Percentiles rank a stretch among this genome's conserved stretches.
phyloP scores from a whole-genome alignment of 306 rosid species.

The Parietaria judaica region DNA sequence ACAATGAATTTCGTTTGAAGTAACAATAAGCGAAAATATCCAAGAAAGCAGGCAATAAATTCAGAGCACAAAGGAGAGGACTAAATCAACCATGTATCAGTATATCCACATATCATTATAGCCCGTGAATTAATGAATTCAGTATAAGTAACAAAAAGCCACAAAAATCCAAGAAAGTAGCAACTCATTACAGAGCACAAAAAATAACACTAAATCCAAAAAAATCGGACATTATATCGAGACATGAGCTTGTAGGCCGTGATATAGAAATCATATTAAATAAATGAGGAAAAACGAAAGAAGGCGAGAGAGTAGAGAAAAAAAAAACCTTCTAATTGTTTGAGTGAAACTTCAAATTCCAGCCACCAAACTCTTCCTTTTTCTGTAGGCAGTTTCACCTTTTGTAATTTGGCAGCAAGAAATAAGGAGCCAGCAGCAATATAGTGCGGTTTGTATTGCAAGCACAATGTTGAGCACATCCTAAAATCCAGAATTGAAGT shows the following conservation, averaged over 20 bases:
- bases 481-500: not conserved
- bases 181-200: no score
- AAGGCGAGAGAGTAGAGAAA: not conserved
- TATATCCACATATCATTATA: not conserved
- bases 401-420: conserved; percentile 44
- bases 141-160: no score
- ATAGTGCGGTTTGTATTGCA: conserved; percentile 44
- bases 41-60: not conserved
- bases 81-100: not conserved
- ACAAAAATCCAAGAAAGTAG: no score
- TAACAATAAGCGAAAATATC: not conserved
- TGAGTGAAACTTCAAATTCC: conserved; percentile 42
- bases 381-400: conserved; percentile 36
- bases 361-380: conserved; percentile 41
- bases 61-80: not conserved
- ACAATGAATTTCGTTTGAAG: no score
- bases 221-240: not conserved
- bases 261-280: not conserved
- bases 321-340: conserved; percentile 33
- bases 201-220: not conserved
- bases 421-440: conserved; percentile 45
- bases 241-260: not conserved
- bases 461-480: conserved; percentile 31
- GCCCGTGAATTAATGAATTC: not conserved
- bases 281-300: not conserved